These are phyloP conservation scores for Penicillium decumbens DNA, from an alignment of 2,329 filamentous ascomycete species.

Conservation along the genomic window DNA sequence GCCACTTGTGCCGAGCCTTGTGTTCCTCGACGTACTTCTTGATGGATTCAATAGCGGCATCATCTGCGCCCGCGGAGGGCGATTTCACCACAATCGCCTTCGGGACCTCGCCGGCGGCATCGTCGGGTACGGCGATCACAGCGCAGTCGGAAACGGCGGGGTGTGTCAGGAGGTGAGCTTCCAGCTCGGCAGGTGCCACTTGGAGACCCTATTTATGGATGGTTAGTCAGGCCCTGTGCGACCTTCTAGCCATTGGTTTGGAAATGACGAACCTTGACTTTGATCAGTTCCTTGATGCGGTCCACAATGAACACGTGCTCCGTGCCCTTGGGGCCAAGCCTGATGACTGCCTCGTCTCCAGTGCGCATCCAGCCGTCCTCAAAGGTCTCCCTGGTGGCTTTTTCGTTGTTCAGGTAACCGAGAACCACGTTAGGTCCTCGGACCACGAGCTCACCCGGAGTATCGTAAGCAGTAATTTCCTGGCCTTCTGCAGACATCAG, in stretches of 20 bases:
- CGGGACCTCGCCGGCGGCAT: constrained; percentile 57
- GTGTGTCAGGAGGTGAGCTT: constrained; percentile 72
- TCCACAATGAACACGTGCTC: constrained; percentile 86
- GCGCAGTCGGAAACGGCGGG: constrained; percentile 71
- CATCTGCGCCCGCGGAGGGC: constrained; percentile 49
- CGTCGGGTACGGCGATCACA: constrained; percentile 68
- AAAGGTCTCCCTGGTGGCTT: constrained; percentile 77
- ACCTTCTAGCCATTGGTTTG: neutral
- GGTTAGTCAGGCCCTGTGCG: neutral
- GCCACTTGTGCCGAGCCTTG: constrained; percentile 60
- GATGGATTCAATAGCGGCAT: constrained; percentile 49
- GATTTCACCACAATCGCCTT: constrained; percentile 62
- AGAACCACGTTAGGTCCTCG: constrained; percentile 72
- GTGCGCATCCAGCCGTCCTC: constrained; percentile 76
- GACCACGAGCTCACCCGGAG: constrained; percentile 74
- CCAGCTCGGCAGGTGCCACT: constrained; percentile 78
- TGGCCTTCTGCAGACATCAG: constrained; percentile 63
- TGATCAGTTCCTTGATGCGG: constrained; percentile 73
- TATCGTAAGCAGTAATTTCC: constrained; percentile 66
- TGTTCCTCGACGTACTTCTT: constrained; percentile 56
- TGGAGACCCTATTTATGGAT: constrained; percentile 59
- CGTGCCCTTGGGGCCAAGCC: constrained; percentile 58
- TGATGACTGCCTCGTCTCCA: constrained; percentile 75
- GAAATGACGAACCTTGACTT: constrained; percentile 59
- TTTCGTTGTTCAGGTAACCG: constrained; percentile 82